Evolutionary conservation across 441 rosid genomes (phyloP), one percentile per base, ranked within the genome.

Genomic region (Omphalea diandra): DNA sequence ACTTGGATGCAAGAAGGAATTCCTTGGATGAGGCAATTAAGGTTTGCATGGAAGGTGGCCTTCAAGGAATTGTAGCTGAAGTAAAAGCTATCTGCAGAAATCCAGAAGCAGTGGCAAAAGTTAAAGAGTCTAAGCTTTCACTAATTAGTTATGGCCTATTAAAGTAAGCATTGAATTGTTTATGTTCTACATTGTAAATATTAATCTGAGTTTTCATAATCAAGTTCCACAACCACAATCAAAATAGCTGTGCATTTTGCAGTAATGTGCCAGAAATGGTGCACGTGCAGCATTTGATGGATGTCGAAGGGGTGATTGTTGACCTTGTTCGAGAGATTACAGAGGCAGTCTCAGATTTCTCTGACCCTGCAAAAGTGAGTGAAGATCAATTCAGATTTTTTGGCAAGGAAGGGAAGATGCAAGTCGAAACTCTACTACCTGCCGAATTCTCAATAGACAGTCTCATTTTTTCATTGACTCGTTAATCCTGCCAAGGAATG

Each of bases 61-160:
- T 94, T 65, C 90, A 94, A 76, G 98, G 98, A 65, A 88, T 91
- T 38, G 97, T 94, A 12, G 88, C 95, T 10, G 97, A 91, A 83
- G 88, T 88, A 27, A 88, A 81, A 76, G 98, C 86, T 3, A 66
- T 89, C 9, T 86, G 91, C 68, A 76, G 85, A 67, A 86, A 87
- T 75, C 96, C 96, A 1, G 85, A 83, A 8, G 82, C 87, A 0
- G 85, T 91, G 57, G 62, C 84, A 70, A 91, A 81, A 83, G 84
- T 94, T 44, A 88, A n/a, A n/a, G 93, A 88, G 22, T 75, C 90
- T 24, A 85, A 84, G 22, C 93, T 94, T 50, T 87, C 88, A 3
- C 77, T 94, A 3, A 75, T 94, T 26, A 88, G 91, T 1, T 94
- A 88, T 66, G 96, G 98, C 24, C 85, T 84, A 77, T 83, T 87